Conservation (phyloP, 176 grass and related monocot genomes). For the Coix lacrymajobi region DNA sequence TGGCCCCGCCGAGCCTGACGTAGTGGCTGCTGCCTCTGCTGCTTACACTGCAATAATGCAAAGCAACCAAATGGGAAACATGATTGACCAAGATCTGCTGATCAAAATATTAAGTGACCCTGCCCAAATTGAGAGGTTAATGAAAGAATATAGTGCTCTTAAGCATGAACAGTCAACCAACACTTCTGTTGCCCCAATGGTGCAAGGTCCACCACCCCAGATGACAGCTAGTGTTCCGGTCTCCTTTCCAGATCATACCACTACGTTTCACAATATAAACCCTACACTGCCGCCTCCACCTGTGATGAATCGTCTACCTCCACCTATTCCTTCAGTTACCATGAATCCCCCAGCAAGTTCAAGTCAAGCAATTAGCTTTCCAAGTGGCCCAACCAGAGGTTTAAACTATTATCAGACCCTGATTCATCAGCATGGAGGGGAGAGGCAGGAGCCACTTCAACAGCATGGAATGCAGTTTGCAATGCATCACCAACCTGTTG, state of each 20-base stretch:
- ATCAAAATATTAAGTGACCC: conserved; percentile 91
- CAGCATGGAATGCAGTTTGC: conserved; percentile 33
- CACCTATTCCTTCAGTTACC: conserved; percentile 26
- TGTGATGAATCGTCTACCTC: conserved; percentile 23
- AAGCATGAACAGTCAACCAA: conserved; percentile 39
- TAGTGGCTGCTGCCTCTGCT: conserved; percentile 69
- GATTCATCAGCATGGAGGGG: conserved; percentile 87
- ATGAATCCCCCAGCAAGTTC: conserved; percentile 34
- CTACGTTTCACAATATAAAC: conserved; percentile 27
- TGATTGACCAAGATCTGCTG: conserved; percentile 78
- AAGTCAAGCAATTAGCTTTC: conserved; percentile 23
- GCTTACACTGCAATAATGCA: conserved; percentile 85
- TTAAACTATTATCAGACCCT: conserved; percentile 72
- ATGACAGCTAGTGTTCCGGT: not conserved
- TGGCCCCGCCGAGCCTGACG: conserved; percentile 43
- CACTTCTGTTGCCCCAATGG: conserved; percentile 29
- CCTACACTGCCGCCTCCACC: conserved; percentile 27
- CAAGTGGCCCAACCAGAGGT: conserved; percentile 35
- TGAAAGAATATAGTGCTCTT: conserved; percentile 50
- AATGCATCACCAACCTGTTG: conserved; percentile 36
- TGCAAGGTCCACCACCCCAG: conserved; percentile 20
- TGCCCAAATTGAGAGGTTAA: conserved; percentile 65
- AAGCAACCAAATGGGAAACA: conserved; percentile 65
- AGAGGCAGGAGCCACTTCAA: conserved; percentile 46
- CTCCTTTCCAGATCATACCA: conserved; percentile 21